These are phyloP conservation scores for Candida xyloterini DNA, from an alignment of 805 yeast genomes.

Conservation along the genomic window DNA sequence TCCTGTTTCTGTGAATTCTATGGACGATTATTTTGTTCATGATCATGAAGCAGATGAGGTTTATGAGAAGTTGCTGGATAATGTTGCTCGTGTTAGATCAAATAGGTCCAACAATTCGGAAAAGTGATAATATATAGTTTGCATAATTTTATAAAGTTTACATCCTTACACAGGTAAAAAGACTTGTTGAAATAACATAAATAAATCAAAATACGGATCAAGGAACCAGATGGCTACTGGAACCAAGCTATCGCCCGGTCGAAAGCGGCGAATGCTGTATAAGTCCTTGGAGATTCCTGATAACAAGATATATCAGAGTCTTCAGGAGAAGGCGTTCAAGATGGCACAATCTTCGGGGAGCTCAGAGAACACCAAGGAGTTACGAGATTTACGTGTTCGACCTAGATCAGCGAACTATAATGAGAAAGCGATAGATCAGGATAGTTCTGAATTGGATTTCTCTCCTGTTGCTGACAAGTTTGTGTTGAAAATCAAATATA, in stretches of 20 bases:
- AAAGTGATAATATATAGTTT: constrained; percentile 4
- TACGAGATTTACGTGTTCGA: constrained; percentile 18
- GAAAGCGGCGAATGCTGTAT: constrained; percentile 20
- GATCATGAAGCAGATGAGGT: constrained; percentile 59
- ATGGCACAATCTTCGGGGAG: constrained; percentile 15
- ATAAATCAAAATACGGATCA: constrained; percentile 4
- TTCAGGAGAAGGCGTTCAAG: constrained; percentile 32
- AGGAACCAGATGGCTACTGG: no score
- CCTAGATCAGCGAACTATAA: constrained; percentile 16
- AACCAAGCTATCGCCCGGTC: no score
- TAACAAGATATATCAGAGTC: constrained; percentile 35
- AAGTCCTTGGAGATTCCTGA: constrained; percentile 37
- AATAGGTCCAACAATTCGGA: constrained; percentile 33
- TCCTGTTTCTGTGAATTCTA: constrained; percentile 26
- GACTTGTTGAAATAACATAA: not conserved
- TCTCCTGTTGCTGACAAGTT: constrained; percentile 2
- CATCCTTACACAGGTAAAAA: constrained; percentile 4
- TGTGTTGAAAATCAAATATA: constrained; percentile 10
- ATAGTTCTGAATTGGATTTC: not conserved
- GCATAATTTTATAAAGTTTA: constrained; percentile 2
- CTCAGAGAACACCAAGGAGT: not conserved
- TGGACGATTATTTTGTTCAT: constrained; percentile 19
- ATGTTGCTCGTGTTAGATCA: constrained; percentile 62
- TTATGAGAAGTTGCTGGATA: constrained; percentile 67
- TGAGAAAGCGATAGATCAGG: not conserved